phyloP scores from a whole-genome alignment of 2,329 filamentous ascomycete species.

The Claviceps humidiphila region DNA sequence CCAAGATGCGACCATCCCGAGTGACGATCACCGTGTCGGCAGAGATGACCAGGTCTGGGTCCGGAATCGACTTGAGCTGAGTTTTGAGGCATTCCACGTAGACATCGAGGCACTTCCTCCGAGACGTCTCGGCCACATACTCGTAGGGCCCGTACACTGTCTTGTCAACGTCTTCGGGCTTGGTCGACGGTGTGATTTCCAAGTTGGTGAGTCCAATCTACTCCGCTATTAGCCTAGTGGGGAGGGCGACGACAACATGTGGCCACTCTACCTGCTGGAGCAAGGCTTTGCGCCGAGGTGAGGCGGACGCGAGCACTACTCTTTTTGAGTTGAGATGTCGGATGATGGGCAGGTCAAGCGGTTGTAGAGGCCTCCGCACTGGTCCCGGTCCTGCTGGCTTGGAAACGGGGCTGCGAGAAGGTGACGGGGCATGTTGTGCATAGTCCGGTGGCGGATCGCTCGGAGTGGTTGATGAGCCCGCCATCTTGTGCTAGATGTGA shows the following conservation, averaged over 20 bases:
- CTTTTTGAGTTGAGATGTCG: slow-evolving; percentile 63
- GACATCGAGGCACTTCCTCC: slow-evolving; percentile 69
- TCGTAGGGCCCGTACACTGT: slow-evolving; percentile 61
- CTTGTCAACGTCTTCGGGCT: slow-evolving; percentile 79
- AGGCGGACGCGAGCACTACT: slow-evolving; percentile 81
- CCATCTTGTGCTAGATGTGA: neutral
- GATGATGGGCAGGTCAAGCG: slow-evolving; percentile 69
- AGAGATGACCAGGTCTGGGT: slow-evolving; percentile 74
- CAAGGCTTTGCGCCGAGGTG: slow-evolving; percentile 70
- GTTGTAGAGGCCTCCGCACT: slow-evolving; percentile 41
- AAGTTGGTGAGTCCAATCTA: slow-evolving; percentile 69
- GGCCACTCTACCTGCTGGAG: slow-evolving; percentile 48
- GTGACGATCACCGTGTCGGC: slow-evolving; percentile 86
- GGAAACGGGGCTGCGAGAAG: slow-evolving; percentile 14
- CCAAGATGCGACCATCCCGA: slow-evolving; percentile 62
- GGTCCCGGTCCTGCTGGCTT: slow-evolving; percentile 20
- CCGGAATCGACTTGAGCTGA: slow-evolving; percentile 35
- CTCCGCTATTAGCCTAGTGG: slow-evolving; percentile 6
- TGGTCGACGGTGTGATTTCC: slow-evolving; percentile 71
- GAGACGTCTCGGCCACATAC: slow-evolving; percentile 81
- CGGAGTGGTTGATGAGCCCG: neutral
- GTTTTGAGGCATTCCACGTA: slow-evolving; percentile 34
- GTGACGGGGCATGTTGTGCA: slow-evolving; percentile 26
- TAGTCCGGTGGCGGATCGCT: slow-evolving; percentile 28
- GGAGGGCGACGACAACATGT: too few relatives aligned